These are phyloP conservation scores for Claviceps pazoutovae DNA, from an alignment of 2,329 filamentous ascomycete genomes.

Conservation along the genomic window DNA sequence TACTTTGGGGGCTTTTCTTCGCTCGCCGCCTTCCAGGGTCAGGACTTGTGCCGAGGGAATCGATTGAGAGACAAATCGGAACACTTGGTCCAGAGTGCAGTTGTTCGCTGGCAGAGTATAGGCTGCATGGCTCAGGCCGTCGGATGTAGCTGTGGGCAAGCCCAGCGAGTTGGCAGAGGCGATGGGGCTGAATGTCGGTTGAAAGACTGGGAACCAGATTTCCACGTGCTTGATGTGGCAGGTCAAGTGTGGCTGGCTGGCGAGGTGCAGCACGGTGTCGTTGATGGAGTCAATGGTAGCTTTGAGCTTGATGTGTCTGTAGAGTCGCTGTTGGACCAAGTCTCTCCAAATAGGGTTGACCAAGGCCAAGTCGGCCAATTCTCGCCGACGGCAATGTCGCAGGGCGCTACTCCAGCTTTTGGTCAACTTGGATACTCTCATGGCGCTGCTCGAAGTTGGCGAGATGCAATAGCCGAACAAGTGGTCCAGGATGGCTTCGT, in stretches of 20 bases:
- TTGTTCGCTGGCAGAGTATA: slow-evolving; percentile 51
- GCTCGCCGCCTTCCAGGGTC: slow-evolving; percentile 63
- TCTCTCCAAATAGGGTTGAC: slow-evolving; percentile 50
- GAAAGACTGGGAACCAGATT: slow-evolving; percentile 65
- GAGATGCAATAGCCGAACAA: slow-evolving; percentile 56
- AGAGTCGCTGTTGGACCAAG: slow-evolving; percentile 57
- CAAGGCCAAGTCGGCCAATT: slow-evolving; percentile 51
- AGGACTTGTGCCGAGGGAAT: slow-evolving; percentile 51
- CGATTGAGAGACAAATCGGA: slow-evolving; percentile 43
- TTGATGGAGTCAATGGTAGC: slow-evolving; percentile 50
- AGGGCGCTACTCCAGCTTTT: slow-evolving; percentile 51
- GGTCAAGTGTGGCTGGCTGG: slow-evolving; percentile 41
- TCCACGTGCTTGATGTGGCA: slow-evolving; percentile 58
- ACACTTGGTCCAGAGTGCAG: slow-evolving; percentile 56
- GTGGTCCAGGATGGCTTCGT: slow-evolving; percentile 58
- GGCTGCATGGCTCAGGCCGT: slow-evolving; percentile 41
- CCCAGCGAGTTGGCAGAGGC: slow-evolving; percentile 29
- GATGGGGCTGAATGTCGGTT: slow-evolving; percentile 35
- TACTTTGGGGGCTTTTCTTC: slow-evolving; percentile 60
- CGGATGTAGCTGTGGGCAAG: slow-evolving; percentile 38
- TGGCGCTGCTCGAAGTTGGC: slow-evolving; percentile 40
- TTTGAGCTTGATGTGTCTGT: slow-evolving; percentile 63
- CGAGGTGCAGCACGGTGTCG: slow-evolving; percentile 47
- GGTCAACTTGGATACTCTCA: slow-evolving; percentile 37
- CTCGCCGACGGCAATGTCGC: slow-evolving; percentile 52